Evolutionary conservation across 2,329 filamentous ascomycete species (phyloP).

Genomic region (Paraphoma chrysanthemicola): DNA sequence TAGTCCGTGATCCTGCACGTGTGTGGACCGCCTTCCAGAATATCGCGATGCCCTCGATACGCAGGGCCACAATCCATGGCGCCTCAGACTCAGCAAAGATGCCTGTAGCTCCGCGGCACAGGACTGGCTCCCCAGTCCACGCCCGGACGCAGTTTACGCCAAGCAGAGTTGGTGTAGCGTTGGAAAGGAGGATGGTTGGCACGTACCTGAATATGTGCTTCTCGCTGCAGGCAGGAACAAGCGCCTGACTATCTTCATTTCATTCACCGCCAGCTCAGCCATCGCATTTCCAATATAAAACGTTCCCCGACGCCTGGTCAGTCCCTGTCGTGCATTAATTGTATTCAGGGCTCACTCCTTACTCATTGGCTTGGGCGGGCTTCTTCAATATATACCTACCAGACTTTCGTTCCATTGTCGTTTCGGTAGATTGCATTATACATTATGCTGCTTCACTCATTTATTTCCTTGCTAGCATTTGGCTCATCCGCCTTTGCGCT

Average conservation of each 20-base stretch:
- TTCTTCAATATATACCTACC: constrained; percentile 13
- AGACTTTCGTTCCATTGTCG: constrained; percentile 5
- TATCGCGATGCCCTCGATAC: background rate
- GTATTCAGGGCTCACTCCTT: constrained; percentile 6
- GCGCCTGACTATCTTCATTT: constrained; percentile 2
- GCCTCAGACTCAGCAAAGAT: background rate
- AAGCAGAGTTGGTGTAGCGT: background rate
- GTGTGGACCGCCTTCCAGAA: background rate
- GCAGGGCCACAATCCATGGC: background rate
- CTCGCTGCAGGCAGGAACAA: background rate
- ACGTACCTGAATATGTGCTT: background rate
- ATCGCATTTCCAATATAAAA: constrained; percentile 24
- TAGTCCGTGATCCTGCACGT: background rate
- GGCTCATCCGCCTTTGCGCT: constrained; percentile 36
- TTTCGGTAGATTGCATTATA: constrained; percentile 12
- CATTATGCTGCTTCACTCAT: constrained; percentile 33
- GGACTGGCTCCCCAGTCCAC: background rate
- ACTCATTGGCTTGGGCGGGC: constrained; percentile 16
- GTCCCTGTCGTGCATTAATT: constrained; percentile 10
- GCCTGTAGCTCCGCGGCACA: background rate
- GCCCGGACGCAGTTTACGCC: background rate
- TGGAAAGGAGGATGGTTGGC: background rate
- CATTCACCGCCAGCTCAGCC: constrained; percentile 4
- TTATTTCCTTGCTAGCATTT: constrained; percentile 33
- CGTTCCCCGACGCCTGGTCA: constrained; percentile 7